Conservation (phyloP, 208 protist species). For the Tritrichomonas foetus region DNA sequence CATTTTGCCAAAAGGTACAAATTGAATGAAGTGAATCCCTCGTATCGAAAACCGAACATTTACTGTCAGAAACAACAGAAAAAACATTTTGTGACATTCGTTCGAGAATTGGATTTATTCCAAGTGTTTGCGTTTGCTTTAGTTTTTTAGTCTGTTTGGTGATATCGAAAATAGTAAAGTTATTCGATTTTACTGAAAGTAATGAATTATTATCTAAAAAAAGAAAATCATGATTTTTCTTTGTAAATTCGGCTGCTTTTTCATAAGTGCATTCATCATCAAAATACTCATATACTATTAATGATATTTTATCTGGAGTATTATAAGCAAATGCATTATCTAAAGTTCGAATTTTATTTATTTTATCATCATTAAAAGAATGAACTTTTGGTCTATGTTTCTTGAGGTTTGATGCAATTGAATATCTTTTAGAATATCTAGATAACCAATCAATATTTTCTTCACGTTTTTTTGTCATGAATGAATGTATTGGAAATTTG, state of each 20-base stretch:
- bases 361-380: background rate
- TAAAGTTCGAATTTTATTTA: background rate
- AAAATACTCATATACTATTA: background rate
- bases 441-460: background rate
- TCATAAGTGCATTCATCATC: background rate
- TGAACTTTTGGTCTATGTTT: slow-evolving; percentile 19
- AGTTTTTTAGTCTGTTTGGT: too few relatives aligned
- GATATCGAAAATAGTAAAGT: background rate
- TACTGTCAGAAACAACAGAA: background rate
- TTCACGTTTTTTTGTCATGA: background rate
- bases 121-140: too few relatives aligned
- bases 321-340: background rate
- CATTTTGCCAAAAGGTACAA: background rate
- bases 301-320: background rate
- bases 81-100: too few relatives aligned
- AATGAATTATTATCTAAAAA: background rate
- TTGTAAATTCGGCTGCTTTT: background rate
- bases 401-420: background rate
- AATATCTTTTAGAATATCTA: background rate
- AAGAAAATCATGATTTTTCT: background rate
- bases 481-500: background rate
- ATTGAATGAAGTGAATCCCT: background rate
- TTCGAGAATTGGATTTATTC: background rate
- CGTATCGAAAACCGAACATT: background rate
- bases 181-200: background rate